These are phyloP conservation scores for Asterochloris sp. DNA, from an alignment of 139 green algal genomes.

Conservation along the genomic window DNA sequence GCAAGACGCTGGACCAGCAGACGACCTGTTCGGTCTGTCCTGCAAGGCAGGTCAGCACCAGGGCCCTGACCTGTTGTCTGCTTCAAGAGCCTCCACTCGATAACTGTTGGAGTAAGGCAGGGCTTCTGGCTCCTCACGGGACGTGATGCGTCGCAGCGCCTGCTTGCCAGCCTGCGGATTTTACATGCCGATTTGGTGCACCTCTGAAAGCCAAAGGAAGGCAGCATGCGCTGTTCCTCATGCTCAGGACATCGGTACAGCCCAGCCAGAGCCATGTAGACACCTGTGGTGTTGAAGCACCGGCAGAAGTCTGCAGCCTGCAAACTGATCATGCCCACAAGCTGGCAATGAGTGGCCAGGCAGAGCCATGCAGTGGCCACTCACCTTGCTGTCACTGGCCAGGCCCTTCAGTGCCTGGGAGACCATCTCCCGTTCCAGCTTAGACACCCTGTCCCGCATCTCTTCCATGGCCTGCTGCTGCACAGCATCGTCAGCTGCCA, in stretches of 20 bases:
- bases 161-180: background rate
- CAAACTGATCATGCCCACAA: background rate
- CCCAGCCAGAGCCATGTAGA: too few species aligned
- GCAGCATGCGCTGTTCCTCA: too few species aligned
- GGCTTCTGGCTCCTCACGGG: background rate
- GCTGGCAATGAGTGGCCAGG: background rate
- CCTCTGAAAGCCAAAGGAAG: too few species aligned
- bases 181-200: too few species aligned
- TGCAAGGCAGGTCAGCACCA: background rate
- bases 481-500: slow-evolving; percentile 39
- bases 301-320: background rate
- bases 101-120: slow-evolving; percentile 1
- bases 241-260: too few species aligned
- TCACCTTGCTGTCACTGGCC: slow-evolving; percentile 6
- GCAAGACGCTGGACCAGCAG: background rate
- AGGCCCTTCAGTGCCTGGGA: background rate
- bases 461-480: slow-evolving; percentile 37
- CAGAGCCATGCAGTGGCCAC: background rate
- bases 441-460: slow-evolving; percentile 33
- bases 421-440: slow-evolving; percentile 19
- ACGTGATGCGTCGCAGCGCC: slow-evolving; percentile 1
- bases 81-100: slow-evolving; percentile 7
- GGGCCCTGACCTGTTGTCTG: slow-evolving; percentile 16
- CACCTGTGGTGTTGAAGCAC: background rate
- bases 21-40: background rate